Conservation (phyloP, 2,329 filamentous ascomycete species). For the Colletotrichum sidae region DNA sequence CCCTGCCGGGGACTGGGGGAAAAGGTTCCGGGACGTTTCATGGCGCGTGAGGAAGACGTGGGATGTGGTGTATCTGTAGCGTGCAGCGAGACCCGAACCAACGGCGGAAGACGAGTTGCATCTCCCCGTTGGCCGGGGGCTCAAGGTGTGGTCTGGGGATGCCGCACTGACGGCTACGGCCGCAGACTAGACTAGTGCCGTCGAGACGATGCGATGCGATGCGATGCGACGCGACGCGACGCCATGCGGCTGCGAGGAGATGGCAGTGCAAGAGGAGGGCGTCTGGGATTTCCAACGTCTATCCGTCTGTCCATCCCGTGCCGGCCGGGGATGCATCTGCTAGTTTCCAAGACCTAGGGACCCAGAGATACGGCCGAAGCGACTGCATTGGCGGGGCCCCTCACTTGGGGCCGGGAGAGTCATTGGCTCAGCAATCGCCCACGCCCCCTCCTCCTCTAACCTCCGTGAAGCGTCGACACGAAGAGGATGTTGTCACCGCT, state of each 20-base stretch:
- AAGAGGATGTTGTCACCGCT: slow-evolving; percentile 90
- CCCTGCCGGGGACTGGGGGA: slow-evolving; percentile 16
- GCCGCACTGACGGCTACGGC: slow-evolving; percentile 28
- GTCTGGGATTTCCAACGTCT: slow-evolving; percentile 32
- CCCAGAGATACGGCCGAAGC: slow-evolving; percentile 33
- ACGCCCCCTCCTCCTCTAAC: slow-evolving; percentile 60
- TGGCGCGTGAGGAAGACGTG: slow-evolving; percentile 7
- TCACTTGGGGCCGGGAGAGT: background rate
- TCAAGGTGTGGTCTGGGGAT: slow-evolving; percentile 1
- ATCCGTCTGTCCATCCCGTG: slow-evolving; percentile 16
- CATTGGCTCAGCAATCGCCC: slow-evolving; percentile 25
- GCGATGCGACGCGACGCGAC: background rate
- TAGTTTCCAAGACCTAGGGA: slow-evolving; percentile 16
- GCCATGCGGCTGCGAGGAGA: slow-evolving; percentile 27
- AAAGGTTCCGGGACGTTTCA: slow-evolving; percentile 28
- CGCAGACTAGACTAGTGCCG: slow-evolving; percentile 24
- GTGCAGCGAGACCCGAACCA: slow-evolving; percentile 6
- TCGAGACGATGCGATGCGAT: background rate
- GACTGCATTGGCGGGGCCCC: slow-evolving; percentile 18
- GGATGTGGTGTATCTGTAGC: slow-evolving; percentile 32
- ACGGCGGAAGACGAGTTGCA: slow-evolving; percentile 30
- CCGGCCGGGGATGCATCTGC: slow-evolving; percentile 28
- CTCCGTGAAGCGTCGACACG: slow-evolving; percentile 95
- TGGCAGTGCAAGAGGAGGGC: slow-evolving; percentile 13
- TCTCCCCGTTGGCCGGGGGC: slow-evolving; percentile 26